phyloP scores from a whole-genome alignment of 2,329 filamentous ascomycete genomes.

The Colletotrichum kahawae region DNA sequence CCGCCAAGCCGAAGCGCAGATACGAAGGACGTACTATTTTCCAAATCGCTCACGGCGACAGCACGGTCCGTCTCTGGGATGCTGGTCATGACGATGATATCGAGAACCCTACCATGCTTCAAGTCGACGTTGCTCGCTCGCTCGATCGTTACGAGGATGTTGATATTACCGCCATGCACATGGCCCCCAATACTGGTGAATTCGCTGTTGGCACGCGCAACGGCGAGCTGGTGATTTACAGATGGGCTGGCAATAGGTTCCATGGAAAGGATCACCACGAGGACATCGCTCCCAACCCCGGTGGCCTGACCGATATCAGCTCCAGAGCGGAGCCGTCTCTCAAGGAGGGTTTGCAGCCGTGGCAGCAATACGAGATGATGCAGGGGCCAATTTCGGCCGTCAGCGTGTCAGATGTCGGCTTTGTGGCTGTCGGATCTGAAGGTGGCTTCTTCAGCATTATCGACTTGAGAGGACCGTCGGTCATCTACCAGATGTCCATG shows the following conservation, averaged over 20 bases:
- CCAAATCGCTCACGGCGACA: constrained; percentile 87
- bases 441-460: constrained; percentile 81
- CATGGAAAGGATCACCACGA: constrained; percentile 65
- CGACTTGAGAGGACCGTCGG: constrained; percentile 83
- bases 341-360: constrained; percentile 81
- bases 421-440: constrained; percentile 86
- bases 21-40: constrained; percentile 86
- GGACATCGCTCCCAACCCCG: constrained; percentile 61
- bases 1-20: constrained; percentile 70
- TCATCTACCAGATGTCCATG: constrained; percentile 79
- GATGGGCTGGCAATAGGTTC: constrained; percentile 83
- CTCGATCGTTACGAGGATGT: constrained; percentile 80
- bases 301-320: constrained; percentile 76
- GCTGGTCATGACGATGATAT: constrained; percentile 90
- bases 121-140: constrained; percentile 85
- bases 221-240: constrained; percentile 87
- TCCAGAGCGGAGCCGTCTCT: constrained; percentile 73
- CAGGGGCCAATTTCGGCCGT: constrained; percentile 81
- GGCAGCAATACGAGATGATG: constrained; percentile 81
- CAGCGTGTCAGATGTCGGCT: constrained; percentile 90
- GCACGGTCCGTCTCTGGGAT: constrained; percentile 92
- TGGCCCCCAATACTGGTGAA: constrained; percentile 83
- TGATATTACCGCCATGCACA: constrained; percentile 78
- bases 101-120: constrained; percentile 81
- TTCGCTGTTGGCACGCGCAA: constrained; percentile 79